These are phyloP conservation scores for Cicer judaicum DNA, from an alignment of 306 rosid genomes.

Conservation along the genomic window DNA sequence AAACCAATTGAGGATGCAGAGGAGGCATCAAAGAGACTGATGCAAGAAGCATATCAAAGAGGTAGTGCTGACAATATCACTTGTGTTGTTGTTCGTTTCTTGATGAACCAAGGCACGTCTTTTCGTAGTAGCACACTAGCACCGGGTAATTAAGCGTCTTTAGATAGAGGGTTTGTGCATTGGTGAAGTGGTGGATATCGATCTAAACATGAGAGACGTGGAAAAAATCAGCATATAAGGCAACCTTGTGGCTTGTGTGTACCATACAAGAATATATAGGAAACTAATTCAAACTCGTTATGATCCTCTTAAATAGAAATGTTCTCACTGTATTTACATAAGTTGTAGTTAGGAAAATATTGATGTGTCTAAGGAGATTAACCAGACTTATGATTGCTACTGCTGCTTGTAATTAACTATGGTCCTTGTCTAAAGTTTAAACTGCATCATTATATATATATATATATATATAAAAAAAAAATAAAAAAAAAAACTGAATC, in stretches of 20 bases:
- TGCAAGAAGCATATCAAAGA: slow-evolving; percentile 87
- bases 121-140: slow-evolving; percentile 52
- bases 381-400: slow-evolving; percentile 35
- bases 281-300: slow-evolving; percentile 37
- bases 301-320: slow-evolving; percentile 48
- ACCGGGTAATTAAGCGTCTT: slow-evolving; percentile 44
- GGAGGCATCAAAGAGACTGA: slow-evolving; percentile 85
- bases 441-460: too few relatives aligned
- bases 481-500: too few relatives aligned
- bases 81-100: slow-evolving; percentile 90
- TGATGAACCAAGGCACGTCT: slow-evolving; percentile 62
- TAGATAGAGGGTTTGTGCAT: slow-evolving; percentile 8
- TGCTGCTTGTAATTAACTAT: slow-evolving; percentile 46
- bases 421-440: neutral
- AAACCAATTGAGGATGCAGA: slow-evolving; percentile 82
- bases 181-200: slow-evolving; percentile 36
- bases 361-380: slow-evolving; percentile 43
- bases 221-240: slow-evolving; percentile 41
- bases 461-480: too few relatives aligned
- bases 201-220: slow-evolving; percentile 33
- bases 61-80: slow-evolving; percentile 97
- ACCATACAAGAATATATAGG: slow-evolving; percentile 42
- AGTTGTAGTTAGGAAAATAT: slow-evolving; percentile 44
- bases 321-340: slow-evolving; percentile 43
- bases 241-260: slow-evolving; percentile 45